Evolutionary conservation across 2,329 filamentous ascomycete genomes (phyloP).

Genomic region (Alternaria sp.): DNA sequence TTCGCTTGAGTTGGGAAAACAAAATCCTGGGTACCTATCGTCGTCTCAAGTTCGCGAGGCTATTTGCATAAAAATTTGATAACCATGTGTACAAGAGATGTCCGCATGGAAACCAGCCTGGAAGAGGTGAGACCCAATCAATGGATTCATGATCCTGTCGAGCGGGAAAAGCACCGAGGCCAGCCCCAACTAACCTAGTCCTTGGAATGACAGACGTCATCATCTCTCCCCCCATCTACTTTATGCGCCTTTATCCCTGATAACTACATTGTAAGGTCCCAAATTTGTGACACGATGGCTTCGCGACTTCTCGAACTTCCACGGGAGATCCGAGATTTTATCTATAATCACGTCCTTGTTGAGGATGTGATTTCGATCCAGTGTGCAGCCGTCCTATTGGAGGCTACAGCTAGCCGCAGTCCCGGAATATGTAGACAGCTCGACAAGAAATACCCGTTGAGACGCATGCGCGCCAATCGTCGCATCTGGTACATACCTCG

Average conservation of each 20-base stretch:
- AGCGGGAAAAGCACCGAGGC: background rate
- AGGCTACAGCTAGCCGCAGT: conserved; percentile 11
- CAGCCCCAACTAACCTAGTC: background rate
- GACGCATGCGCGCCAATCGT: conserved; percentile 15
- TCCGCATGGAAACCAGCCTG: background rate
- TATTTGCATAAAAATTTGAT: background rate
- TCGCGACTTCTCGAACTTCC: conserved; percentile 27
- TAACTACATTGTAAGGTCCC: background rate
- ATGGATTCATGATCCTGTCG: background rate
- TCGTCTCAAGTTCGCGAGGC: too few relatives aligned
- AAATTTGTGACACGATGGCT: conserved; percentile 10
- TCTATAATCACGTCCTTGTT: conserved; percentile 31
- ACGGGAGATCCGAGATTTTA: conserved; percentile 34
- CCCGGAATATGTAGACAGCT: conserved; percentile 15
- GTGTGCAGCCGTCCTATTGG: conserved; percentile 18
- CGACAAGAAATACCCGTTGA: conserved; percentile 20
- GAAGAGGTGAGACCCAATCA: background rate
- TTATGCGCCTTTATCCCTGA: background rate
- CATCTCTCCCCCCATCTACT: background rate
- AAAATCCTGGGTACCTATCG: too few relatives aligned
- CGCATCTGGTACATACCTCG: conserved; percentile 30
- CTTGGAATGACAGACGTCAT: conserved; percentile 11
- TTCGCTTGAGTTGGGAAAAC: too few relatives aligned
- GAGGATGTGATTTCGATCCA: conserved; percentile 28
- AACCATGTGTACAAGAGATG: background rate